Percentiles rank a stretch among this genome's conserved stretches.
Evolutionary conservation across 2,329 filamentous ascomycete genomes (phyloP).

Genomic region (Penicillium occitanis): DNA sequence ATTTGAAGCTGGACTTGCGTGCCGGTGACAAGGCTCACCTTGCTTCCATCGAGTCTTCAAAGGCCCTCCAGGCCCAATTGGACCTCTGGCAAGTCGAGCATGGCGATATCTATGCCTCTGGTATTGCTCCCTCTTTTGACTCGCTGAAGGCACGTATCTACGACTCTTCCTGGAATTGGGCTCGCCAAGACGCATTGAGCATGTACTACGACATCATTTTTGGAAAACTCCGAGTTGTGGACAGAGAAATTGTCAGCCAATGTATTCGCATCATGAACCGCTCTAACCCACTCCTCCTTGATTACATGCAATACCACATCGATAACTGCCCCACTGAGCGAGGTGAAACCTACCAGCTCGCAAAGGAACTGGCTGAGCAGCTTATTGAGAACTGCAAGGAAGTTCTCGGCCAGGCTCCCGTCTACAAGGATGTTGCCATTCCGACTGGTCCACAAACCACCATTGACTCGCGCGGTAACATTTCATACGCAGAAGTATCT

Average conservation of each 20-base stretch:
- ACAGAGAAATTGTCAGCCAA: constrained; percentile 96
- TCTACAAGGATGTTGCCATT: constrained; percentile 92
- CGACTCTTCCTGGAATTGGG: constrained; percentile 99
- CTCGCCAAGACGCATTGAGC: constrained; percentile 89
- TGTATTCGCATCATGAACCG: constrained; percentile 99
- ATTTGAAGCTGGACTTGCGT: constrained; percentile 94
- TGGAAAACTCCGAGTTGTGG: constrained; percentile 84
- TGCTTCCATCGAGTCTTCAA: constrained; percentile 78
- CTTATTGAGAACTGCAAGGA: constrained; percentile 98
- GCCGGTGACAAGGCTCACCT: constrained; percentile 94
- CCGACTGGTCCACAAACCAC: constrained; percentile 90
- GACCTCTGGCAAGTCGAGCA: constrained; percentile 96
- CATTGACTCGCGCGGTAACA: constrained; percentile 87
- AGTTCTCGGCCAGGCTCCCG: constrained; percentile 75
- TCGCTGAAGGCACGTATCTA: constrained; percentile 92
- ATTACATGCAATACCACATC: constrained; percentile 99
- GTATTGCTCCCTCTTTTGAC: constrained; percentile 92
- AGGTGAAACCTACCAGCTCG: constrained; percentile 96
- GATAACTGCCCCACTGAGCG: constrained; percentile 96
- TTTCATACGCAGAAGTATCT: constrained; percentile 86
- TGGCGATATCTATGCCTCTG: constrained; percentile 91
- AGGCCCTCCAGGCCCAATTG: constrained; percentile 85
- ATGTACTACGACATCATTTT: constrained; percentile 99
- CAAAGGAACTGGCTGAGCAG: constrained; percentile 87
- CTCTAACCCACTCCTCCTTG: constrained; percentile 89